A percentile compares a stretch with the other conserved stretches of the same genome.
Evolutionary conservation across 768 basidiomycete species (phyloP).

Genomic region (Boletus rubropictus): DNA sequence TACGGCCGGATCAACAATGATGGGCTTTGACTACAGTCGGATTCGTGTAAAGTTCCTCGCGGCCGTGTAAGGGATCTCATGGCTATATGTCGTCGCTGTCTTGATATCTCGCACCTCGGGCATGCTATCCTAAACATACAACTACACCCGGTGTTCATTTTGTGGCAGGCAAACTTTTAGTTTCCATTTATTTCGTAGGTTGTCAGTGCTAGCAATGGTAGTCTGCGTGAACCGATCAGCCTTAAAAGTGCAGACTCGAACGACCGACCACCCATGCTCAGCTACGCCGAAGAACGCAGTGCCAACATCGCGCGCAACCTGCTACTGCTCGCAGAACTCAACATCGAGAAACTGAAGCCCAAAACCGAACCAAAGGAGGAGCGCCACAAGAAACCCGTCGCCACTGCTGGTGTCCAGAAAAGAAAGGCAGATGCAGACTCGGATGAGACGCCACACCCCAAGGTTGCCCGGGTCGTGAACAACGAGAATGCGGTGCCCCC

Average conservation of each 20-base stretch:
- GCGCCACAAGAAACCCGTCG: slow-evolving; percentile 14
- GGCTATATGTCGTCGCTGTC: slow-evolving; percentile 26
- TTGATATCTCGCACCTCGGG: slow-evolving; percentile 20
- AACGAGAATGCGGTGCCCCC: slow-evolving; percentile 16
- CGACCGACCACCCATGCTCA: slow-evolving; percentile 7
- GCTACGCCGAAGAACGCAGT: slow-evolving; percentile 32
- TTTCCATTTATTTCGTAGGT: no score
- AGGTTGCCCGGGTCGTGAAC: slow-evolving; percentile 11
- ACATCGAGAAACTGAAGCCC: slow-evolving; percentile 38
- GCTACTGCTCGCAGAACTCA: slow-evolving; percentile 38
- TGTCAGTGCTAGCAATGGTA: no score
- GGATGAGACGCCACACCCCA: slow-evolving; percentile 25
- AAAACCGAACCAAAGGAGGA: slow-evolving; percentile 43
- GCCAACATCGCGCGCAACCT: slow-evolving; percentile 41
- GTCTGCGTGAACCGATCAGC: no score
- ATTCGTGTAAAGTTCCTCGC: slow-evolving; percentile 5
- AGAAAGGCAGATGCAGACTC: slow-evolving; percentile 31
- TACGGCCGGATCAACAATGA: slow-evolving; percentile 9
- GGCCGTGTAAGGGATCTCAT: slow-evolving; percentile 5
- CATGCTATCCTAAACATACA: slow-evolving; percentile 18
- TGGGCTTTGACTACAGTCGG: neutral
- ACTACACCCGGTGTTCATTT: slow-evolving; percentile 3
- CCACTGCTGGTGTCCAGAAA: slow-evolving; percentile 32
- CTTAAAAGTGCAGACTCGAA: no score
- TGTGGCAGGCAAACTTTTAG: no score